Evolutionary conservation across 257 asterid species (phyloP).

Genomic region (Jaltomata sinuosa): DNA sequence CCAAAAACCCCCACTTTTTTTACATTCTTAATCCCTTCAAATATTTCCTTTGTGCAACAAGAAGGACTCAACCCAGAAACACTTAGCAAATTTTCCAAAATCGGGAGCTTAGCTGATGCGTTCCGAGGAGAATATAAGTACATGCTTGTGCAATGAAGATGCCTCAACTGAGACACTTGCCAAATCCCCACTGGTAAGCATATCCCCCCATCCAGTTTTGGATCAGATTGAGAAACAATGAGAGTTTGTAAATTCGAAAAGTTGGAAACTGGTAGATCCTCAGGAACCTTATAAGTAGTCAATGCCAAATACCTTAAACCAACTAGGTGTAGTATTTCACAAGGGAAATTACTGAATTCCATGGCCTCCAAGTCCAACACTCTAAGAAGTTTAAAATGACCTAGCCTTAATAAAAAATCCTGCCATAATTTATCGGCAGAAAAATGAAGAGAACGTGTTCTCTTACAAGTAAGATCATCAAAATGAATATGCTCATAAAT

Average conservation of each 20-base stretch:
- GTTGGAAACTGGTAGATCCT: not conserved
- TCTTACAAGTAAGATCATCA: not conserved
- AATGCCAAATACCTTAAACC: not conserved
- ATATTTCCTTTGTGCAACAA: not conserved
- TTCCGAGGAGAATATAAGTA: not conserved
- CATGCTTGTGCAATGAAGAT: not conserved
- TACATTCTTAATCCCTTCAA: not conserved
- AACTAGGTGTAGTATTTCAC: not conserved
- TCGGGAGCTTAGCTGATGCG: not conserved
- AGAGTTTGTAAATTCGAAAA: not conserved
- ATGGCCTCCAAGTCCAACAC: not conserved
- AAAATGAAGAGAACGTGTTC: not conserved
- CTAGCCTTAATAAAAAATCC: not conserved
- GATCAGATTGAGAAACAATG: not conserved
- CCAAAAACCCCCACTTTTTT: not conserved
- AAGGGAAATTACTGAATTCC: not conserved
- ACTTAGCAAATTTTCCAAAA: not conserved
- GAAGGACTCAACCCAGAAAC: not conserved
- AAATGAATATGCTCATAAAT: not conserved
- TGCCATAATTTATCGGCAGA: not conserved
- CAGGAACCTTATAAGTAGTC: not conserved
- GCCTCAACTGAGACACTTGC: not conserved
- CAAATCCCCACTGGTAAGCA: not conserved
- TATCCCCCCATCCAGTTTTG: fast-evolving
- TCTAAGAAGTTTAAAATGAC: not conserved